Conservation (phyloP, 2,329 filamentous ascomycete species). For the Aspergillus melleus region DNA sequence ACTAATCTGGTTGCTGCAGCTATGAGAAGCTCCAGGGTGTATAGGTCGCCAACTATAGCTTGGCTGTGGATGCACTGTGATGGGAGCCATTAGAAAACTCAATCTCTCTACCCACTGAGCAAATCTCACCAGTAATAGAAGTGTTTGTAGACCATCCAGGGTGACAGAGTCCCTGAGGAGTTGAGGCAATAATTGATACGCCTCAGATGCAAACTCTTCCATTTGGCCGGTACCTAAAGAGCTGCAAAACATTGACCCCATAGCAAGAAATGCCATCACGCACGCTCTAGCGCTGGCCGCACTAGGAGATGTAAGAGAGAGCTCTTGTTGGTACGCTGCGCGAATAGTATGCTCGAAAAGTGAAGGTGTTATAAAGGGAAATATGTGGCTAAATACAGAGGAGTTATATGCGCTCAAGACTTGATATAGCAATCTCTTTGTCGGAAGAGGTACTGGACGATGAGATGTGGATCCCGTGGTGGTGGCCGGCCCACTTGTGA, state of each 20-base stretch:
- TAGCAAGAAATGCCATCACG: constrained; percentile 10
- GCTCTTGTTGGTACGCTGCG: constrained; percentile 6
- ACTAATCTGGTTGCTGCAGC: constrained; percentile 8
- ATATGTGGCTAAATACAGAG: neutral
- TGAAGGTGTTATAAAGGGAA: constrained; percentile 3
- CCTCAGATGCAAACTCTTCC: neutral
- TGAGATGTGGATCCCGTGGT: neutral
- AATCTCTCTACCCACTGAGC: neutral
- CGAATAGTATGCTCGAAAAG: constrained; percentile 11
- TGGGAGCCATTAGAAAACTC: neutral
- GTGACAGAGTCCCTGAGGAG: constrained; percentile 3
- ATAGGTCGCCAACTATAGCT: constrained; percentile 1
- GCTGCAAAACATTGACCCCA: neutral
- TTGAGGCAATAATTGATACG: neutral
- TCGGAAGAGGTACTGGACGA: neutral
- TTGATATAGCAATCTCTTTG: neutral
- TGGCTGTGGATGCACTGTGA: neutral
- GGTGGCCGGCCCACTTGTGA: neutral
- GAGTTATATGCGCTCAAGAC: neutral
- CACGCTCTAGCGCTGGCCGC: constrained; percentile 9
- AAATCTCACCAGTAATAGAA: constrained; percentile 10
- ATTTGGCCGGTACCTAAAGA: neutral
- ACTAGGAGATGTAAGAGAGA: neutral
- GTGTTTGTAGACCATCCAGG: constrained; percentile 12
- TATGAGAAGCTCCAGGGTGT: neutral